These are phyloP conservation scores for Ettlia oleoabundans DNA, from an alignment of 139 green algal species.

Conservation along the genomic window DNA sequence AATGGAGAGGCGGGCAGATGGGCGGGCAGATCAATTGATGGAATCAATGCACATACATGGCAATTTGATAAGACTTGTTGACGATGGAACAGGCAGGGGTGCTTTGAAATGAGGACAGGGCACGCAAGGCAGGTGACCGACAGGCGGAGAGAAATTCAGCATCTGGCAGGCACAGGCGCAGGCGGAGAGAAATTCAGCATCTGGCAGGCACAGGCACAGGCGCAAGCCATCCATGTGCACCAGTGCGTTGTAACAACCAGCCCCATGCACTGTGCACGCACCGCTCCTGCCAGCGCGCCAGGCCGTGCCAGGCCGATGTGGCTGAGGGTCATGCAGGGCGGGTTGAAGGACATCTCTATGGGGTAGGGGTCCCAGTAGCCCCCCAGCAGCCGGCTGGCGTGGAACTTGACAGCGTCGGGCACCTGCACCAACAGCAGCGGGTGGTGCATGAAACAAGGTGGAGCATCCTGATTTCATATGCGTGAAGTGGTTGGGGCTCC, in stretches of 20 bases:
- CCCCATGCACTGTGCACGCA: neutral
- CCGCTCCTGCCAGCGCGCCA: slow-evolving; percentile 84
- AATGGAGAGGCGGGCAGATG: neutral
- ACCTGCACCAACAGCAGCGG: slow-evolving; percentile 47
- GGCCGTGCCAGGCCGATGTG: slow-evolving; percentile 92
- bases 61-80: too few relatives aligned
- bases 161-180: neutral
- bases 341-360: slow-evolving; percentile 97
- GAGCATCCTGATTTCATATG: too few relatives aligned
- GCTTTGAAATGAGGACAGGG: too few relatives aligned
- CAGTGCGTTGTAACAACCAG: neutral
- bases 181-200: too few relatives aligned
- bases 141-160: neutral
- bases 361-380: slow-evolving; percentile 98
- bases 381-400: slow-evolving; percentile 53
- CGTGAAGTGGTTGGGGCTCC: too few relatives aligned
- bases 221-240: too few relatives aligned
- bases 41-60: too few relatives aligned
- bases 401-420: slow-evolving; percentile 87
- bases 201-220: neutral
- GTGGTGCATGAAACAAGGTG: neutral
- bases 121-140: too few relatives aligned
- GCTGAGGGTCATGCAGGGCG: slow-evolving; percentile 90
- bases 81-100: too few relatives aligned
- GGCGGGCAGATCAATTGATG: too few relatives aligned